Evolutionary conservation across 1,284 basidiomycete species (phyloP).

Genomic region (Tranzscheliella williamsii): DNA sequence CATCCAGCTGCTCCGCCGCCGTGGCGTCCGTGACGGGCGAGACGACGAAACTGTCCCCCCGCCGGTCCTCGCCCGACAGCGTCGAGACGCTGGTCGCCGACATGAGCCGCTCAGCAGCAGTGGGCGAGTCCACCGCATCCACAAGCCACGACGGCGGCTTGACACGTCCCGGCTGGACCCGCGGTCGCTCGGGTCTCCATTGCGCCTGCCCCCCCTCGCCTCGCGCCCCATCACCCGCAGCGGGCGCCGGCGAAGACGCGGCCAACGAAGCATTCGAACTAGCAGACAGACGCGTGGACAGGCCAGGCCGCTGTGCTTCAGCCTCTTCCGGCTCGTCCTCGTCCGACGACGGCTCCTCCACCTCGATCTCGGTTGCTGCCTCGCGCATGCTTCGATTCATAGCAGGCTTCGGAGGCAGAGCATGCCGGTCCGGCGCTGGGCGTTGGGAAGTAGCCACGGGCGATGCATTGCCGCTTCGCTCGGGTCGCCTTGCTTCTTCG

Average conservation of each 20-base stretch:
- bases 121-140: conserved; percentile 24
- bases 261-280: no score
- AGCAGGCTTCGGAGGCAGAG: background rate
- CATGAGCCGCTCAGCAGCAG: conserved; percentile 14
- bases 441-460: background rate
- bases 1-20: conserved; percentile 24
- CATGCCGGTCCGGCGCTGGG: no score
- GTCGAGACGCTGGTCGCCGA: conserved; percentile 1
- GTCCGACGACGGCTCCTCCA: conserved; percentile 18
- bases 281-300: no score
- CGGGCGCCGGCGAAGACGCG: no score
- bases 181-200: conserved; percentile 5
- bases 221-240: background rate
- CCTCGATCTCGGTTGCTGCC: conserved; percentile 12
- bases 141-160: conserved; percentile 34
- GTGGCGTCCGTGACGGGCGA: conserved; percentile 19
- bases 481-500: background rate
- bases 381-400: background rate
- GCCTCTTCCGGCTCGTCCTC: conserved; percentile 29
- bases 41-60: conserved; percentile 1
- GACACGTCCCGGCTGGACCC: conserved; percentile 15
- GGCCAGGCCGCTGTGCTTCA: conserved; percentile 10
- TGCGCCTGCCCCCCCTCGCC: background rate
- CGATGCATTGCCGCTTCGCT: background rate
- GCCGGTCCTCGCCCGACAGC: conserved; percentile 1